Percentiles rank a stretch among this genome's conserved stretches.
Conservation (phyloP, 2,329 filamentous ascomycete species). For the Claviceps citrina region DNA sequence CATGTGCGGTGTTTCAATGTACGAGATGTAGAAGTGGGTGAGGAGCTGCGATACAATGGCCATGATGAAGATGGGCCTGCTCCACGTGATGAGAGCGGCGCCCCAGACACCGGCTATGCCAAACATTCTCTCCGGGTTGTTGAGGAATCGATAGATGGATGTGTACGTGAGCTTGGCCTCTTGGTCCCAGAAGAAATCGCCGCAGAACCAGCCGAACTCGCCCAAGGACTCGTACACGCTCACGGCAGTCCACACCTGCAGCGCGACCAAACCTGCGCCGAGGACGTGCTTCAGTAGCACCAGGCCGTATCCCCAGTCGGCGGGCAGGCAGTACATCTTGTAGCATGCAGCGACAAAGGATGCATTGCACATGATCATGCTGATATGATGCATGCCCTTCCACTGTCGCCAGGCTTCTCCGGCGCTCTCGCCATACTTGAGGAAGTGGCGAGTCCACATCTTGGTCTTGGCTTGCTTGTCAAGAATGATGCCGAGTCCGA, state of each 20-base stretch:
- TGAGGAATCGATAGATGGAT: slow-evolving; percentile 94
- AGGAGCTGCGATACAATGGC: slow-evolving; percentile 75
- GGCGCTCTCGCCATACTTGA: slow-evolving; percentile 85
- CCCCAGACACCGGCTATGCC: slow-evolving; percentile 94
- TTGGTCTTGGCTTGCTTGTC: slow-evolving; percentile 78
- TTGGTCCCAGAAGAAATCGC: slow-evolving; percentile 94
- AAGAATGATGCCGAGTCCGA: slow-evolving; percentile 75
- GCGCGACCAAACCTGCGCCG: slow-evolving; percentile 60
- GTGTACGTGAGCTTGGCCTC: slow-evolving; percentile 82
- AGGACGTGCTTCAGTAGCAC: slow-evolving; percentile 76
- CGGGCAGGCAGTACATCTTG: slow-evolving; percentile 88
- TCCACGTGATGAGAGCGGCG: slow-evolving; percentile 83
- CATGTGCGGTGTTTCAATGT: slow-evolving; percentile 94
- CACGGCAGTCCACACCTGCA: slow-evolving; percentile 83
- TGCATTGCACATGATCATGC: slow-evolving; percentile 75
- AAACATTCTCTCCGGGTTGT: slow-evolving; percentile 90
- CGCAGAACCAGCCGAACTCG: slow-evolving; percentile 98
- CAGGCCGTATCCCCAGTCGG: slow-evolving; percentile 76
- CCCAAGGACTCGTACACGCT: slow-evolving; percentile 93
- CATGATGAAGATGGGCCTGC: slow-evolving; percentile 69
- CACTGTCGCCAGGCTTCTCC: slow-evolving; percentile 94
- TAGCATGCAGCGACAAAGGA: slow-evolving; percentile 83
- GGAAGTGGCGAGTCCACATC: slow-evolving; percentile 90
- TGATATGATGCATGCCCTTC: slow-evolving; percentile 91
- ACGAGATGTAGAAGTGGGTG: slow-evolving; percentile 75